Base-by-base conservation (phyloP, 2,329 filamentous ascomycete genomes). In the Phaeomoniella chlamydospora region DNA sequence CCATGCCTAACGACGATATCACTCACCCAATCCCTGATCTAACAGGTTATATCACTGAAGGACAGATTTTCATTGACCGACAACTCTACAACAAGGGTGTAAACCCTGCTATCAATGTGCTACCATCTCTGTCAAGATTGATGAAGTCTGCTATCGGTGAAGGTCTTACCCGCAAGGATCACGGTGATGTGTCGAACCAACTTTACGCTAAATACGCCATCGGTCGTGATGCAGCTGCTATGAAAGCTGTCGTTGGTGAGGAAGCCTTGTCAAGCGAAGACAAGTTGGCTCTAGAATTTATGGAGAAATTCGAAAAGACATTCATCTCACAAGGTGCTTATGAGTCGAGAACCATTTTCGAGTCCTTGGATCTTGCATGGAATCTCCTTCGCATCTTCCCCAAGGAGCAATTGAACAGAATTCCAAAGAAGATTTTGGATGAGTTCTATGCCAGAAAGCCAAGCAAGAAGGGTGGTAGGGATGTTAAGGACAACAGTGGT, bases 141-240 rank as follows among this genome's bases (percentile, higher is more conserved):
- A 98, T 98, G 90, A 98, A 98, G 66, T 98, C 90, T 53, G 90
- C 90, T 59, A 98, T 98, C 54, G 90, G 90, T 51, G 87, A 96
- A 65, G 85, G 85, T 45, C 88, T 87, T 72, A 98, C 90, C 16
- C 82, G 90, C 52, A 87, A 84, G 62, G 92, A 98, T 54, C 90
- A 98, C 63, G 84, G 85, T 49, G 90, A 98, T 64, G 90, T 98
- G 35, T 98, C 90, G 48, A 98, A 98, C 70, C 90, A 98, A 70
- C 74, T 98, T 45, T 98, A 98, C 60, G 90, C 90, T 64, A 98
- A 98, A 67, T 98, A 98, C 59, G 90, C 90, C 60, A 96, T 98
- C 56, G 90, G 90, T 56, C 87, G 88, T 72, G 90, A 98, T 54
- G 90, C 90, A 14, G 63, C 92, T 26, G 81, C 86, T 57, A 98